Evolutionary conservation across 768 basidiomycete species (phyloP), one percentile per base, ranked within the genome.

Genomic region (Dioszegia crocea): DNA sequence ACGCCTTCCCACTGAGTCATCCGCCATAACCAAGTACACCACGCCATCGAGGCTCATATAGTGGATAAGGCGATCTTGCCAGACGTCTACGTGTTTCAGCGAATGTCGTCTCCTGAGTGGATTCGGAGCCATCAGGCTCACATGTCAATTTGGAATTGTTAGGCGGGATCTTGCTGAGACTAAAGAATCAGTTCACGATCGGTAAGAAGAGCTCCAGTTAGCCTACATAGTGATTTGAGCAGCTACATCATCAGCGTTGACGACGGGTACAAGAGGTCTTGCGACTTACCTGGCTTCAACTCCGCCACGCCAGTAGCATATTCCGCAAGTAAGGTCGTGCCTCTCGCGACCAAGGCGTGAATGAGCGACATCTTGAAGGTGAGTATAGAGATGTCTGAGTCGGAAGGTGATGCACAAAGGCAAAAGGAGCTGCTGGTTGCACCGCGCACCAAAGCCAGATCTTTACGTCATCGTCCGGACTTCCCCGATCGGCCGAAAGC

Each of bases 141-240:
- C 74, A 79, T 30, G 78, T 78, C 44, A 79, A 74, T 64, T 81
- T 84, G 77, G 83, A 84, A 74, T 88, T 84, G 73, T 91, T 91
- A 3, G 90, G 92, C 0, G 94, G 92, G 73, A 99, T 97, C 82
- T 93, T 94, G 45, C 86, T 87, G 36, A 99, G 81, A 64, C n/a
- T n/a, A n/a, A n/a, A n/a, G n/a, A n/a, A n/a, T n/a, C n/a, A n/a
- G n/a, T n/a, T n/a, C n/a, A n/a, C n/a, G n/a, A n/a, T n/a, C n/a
- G n/a, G n/a, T n/a, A n/a, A n/a, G n/a, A n/a, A n/a, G n/a, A n/a
- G n/a, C n/a, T n/a, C n/a, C n/a, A n/a, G n/a, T n/a, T n/a, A n/a
- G n/a, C n/a, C n/a, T n/a, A n/a, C n/a, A 98, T 96, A 0, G 87
- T 90, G 27, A 73, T 68, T 36, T 76, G 75, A 17, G 75, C 75